Evolutionary conservation across 495 filamentous ascomycete genomes (phyloP).

Genomic region (Beverwykella pulmonaria): DNA sequence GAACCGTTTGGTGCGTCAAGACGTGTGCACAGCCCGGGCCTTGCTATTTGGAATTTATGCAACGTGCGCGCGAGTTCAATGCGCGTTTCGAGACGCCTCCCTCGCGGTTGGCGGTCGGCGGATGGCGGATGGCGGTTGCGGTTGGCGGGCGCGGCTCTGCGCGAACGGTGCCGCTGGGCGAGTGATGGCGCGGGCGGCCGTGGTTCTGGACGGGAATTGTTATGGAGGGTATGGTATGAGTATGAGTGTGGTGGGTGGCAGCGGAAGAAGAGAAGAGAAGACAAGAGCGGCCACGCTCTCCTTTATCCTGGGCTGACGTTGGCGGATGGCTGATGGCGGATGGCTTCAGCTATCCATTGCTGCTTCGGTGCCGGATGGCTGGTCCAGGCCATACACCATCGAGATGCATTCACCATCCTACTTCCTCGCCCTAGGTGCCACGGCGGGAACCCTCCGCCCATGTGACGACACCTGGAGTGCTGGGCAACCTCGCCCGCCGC

Average conservation of each 20-base stretch:
- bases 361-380: too few species aligned
- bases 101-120: neutral
- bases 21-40: conserved; percentile 33
- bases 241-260: too few species aligned
- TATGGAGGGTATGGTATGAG: too few species aligned
- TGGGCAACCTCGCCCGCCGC: too few species aligned
- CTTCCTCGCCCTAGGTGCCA: too few species aligned
- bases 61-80: conserved; percentile 14
- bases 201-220: neutral
- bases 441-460: neutral
- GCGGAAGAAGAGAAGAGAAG: neutral
- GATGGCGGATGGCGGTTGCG: neutral
- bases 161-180: too few species aligned
- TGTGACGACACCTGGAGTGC: neutral
- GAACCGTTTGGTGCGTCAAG: neutral
- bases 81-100: neutral
- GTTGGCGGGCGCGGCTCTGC: conserved; percentile 8
- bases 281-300: neutral
- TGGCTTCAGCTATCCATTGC: too few species aligned
- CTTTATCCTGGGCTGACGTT: too few species aligned
- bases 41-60: conserved; percentile 38
- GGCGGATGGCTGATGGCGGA: too few species aligned
- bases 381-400: too few species aligned
- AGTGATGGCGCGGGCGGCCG: too few species aligned
- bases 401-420: too few species aligned